Evolutionary conservation across 768 basidiomycete genomes (phyloP).

Genomic region (Holtermannia corniformis): DNA sequence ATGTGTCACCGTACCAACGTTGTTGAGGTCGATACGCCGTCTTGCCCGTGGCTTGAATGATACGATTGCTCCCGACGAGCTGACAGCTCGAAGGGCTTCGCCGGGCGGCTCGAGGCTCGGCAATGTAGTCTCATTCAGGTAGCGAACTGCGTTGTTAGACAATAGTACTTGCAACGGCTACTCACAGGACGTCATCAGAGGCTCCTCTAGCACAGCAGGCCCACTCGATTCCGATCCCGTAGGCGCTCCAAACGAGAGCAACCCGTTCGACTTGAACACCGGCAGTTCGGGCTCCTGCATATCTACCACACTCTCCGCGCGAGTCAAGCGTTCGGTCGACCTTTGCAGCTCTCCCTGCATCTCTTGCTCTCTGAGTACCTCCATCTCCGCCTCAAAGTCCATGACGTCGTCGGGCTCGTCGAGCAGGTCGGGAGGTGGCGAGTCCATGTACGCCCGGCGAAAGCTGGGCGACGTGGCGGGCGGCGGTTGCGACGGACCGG

Average conservation of each 20-base stretch:
- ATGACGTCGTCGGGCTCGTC: slow-evolving; percentile 15
- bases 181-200: background rate
- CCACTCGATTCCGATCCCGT: background rate
- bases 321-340: background rate
- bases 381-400: slow-evolving; percentile 16
- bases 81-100: slow-evolving; percentile 14
- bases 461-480: background rate
- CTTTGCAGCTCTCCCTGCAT: background rate
- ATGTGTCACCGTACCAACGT: background rate
- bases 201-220: slow-evolving; percentile 12
- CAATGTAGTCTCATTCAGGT: slow-evolving; percentile 1
- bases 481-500: slow-evolving; percentile 1
- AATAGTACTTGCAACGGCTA: background rate
- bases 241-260: slow-evolving; percentile 3
- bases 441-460: slow-evolving; percentile 1
- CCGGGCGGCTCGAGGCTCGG: slow-evolving; percentile 1
- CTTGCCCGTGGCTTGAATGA: slow-evolving; percentile 18
- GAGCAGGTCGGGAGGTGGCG: slow-evolving; percentile 19
- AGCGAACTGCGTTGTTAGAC: background rate
- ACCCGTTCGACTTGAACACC: slow-evolving; percentile 2
- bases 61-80: slow-evolving; percentile 18
- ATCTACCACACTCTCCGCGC: background rate
- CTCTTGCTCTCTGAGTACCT: slow-evolving; percentile 1
- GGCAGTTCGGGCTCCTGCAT: no score
- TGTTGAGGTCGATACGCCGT: slow-evolving; percentile 4